A percentile compares a stretch with the other conserved stretches of the same genome.
These are phyloP conservation scores for Boletus rufocinnamomeus DNA, from an alignment of 768 basidiomycete species.

Conservation along the genomic window DNA sequence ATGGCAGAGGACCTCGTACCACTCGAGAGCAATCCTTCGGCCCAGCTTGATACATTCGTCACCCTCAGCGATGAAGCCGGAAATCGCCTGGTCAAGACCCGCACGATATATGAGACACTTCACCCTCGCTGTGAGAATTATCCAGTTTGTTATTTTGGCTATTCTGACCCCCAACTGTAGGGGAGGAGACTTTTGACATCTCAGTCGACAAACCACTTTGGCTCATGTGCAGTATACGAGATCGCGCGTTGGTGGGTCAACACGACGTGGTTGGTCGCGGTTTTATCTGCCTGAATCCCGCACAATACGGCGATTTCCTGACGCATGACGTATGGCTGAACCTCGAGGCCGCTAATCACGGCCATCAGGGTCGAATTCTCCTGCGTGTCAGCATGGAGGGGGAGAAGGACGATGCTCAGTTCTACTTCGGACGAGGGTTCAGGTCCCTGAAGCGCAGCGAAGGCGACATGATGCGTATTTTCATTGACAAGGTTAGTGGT, in stretches of 20 bases:
- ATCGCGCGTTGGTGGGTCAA: conserved; percentile 88
- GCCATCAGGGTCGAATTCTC: conserved; percentile 70
- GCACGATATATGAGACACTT: conserved; percentile 90
- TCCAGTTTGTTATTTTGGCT: not conserved
- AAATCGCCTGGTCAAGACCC: conserved; percentile 87
- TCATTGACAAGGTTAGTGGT: conserved; percentile 86
- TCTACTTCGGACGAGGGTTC: conserved; percentile 96
- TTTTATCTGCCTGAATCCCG: conserved; percentile 90
- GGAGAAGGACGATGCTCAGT: conserved; percentile 96
- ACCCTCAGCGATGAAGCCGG: conserved; percentile 94
- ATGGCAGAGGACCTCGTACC: conserved; percentile 88
- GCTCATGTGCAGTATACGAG: conserved; percentile 94
- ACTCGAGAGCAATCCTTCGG: conserved; percentile 71
- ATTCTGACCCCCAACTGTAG: conserved; percentile 41
- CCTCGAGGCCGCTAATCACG: conserved; percentile 59
- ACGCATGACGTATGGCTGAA: conserved; percentile 93
- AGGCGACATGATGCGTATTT: conserved; percentile 92
- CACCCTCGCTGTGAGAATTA: conserved; percentile 80
- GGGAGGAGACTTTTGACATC: conserved; percentile 97
- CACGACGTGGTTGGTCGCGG: conserved; percentile 91
- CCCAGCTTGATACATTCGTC: conserved; percentile 88
- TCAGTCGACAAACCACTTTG: conserved; percentile 93
- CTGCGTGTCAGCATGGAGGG: conserved; percentile 97
- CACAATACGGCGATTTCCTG: conserved; percentile 84
- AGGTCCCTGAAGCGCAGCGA: conserved; percentile 90